Conservation (phyloP, 441 rosid genomes). For the Syzygium malaccense region DNA sequence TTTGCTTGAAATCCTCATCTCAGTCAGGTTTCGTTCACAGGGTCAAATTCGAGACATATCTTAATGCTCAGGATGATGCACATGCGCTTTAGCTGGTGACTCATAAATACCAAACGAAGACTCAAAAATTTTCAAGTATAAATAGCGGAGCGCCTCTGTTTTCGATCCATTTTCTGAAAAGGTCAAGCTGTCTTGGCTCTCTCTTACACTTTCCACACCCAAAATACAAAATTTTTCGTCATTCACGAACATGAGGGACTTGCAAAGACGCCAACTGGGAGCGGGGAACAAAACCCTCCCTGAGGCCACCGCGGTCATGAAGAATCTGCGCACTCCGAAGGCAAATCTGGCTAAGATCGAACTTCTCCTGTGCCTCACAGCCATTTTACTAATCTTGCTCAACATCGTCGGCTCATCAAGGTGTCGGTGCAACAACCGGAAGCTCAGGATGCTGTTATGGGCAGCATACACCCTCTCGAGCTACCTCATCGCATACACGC, state of each 20-base stretch:
- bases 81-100: neutral
- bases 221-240: neutral
- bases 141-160: neutral
- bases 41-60: no score
- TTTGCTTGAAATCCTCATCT: no score
- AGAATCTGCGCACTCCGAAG: neutral
- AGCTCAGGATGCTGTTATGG: neutral
- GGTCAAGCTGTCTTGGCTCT: neutral
- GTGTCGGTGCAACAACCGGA: accelerated
- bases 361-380: neutral
- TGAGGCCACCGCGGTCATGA: neutral
- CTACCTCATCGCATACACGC: neutral
- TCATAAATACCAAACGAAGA: neutral
- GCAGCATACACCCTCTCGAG: neutral
- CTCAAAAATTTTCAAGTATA: neutral
- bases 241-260: neutral
- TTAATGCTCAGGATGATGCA: neutral
- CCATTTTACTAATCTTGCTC: neutral
- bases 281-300: neutral
- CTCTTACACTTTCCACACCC: neutral
- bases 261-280: neutral
- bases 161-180: no score
- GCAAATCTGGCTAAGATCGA: neutral
- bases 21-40: no score
- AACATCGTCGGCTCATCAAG: neutral